Evolutionary conservation across 2,329 filamentous ascomycete genomes (phyloP), one percentile per base, ranked within the genome.

Genomic region (Trematosphaeria pertusa): DNA sequence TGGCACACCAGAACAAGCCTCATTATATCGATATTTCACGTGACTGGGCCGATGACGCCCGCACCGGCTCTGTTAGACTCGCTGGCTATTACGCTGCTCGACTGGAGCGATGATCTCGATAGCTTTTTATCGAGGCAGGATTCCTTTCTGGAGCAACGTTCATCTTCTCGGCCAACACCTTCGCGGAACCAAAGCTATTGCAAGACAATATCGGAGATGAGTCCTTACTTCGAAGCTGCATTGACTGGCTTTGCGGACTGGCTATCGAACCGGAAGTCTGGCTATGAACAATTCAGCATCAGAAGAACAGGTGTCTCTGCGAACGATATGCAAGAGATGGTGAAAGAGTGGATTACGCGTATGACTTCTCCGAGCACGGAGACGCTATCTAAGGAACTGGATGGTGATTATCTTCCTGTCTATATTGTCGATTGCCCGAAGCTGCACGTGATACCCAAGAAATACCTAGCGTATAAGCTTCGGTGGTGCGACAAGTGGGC

Each of bases 381-480:
- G 26, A 53, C 51, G 8, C 32, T 51, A 12, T 46, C 49, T 3
- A 48, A 47, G 37, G 46, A 56, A 10, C 36, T 57, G 15, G 54
- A 61, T 26, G 52, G 52, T 8, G 33, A 48, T 2, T 39, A 37
- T 12, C 9, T 58, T 19, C 53, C 58, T 10, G 46, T 67, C 9
- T 72, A 71, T 50, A 54, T 66, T 9, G 67, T 72, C 12, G 58
- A 71, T 37, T 72, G 68, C 24, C 69, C 68, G 10, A 65, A 63
- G 19, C 55, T 69, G 3, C 69, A 71, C 46, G 62, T 58, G 4
- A 49, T 71, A 12, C 65, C 67, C 9, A 64, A 55, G 26, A 57
- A 52, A 21, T 46, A 59, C 10, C 47, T 72, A 12, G 67, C 65
- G 34, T 61, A 71, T 39, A 66, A 65, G 34, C 46, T 72, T 17